Evolutionary conservation across 495 filamentous ascomycete species (phyloP).

Genomic region (Penicillium paradoxum): DNA sequence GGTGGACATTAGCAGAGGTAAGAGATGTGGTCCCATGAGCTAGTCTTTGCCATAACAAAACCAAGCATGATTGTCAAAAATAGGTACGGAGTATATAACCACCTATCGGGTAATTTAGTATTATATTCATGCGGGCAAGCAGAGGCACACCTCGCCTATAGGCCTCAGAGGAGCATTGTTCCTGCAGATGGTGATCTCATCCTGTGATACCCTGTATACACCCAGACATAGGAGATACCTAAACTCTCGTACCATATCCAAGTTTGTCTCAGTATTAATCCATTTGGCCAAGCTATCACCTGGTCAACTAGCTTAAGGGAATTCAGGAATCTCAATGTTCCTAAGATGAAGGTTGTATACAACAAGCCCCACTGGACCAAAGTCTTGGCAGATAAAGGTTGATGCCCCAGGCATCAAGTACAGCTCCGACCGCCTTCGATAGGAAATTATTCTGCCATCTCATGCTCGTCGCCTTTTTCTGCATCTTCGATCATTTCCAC

Average conservation of each 20-base stretch:
- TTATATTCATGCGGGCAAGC: not conserved
- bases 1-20: too few relatives aligned
- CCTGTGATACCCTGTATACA: not conserved
- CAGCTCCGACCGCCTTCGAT: constrained; percentile 4
- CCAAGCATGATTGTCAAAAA: too few relatives aligned
- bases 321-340: not conserved
- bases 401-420: not conserved
- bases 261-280: too few relatives aligned
- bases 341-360: not conserved
- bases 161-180: not conserved
- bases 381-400: not conserved
- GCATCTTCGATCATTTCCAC: constrained; percentile 14
- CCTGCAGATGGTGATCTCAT: not conserved
- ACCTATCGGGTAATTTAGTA: not conserved
- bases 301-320: too few relatives aligned
- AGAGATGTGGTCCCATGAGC: too few relatives aligned
- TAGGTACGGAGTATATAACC: too few relatives aligned
- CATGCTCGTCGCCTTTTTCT: constrained; percentile 25
- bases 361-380: not conserved
- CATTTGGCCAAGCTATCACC: too few relatives aligned
- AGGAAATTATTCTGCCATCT: constrained; percentile 29
- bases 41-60: too few relatives aligned
- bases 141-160: not conserved
- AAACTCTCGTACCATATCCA: too few relatives aligned
- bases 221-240: too few relatives aligned